Conservation (phyloP, 345 rosid species). For the Eucalyptus caleyi region DNA sequence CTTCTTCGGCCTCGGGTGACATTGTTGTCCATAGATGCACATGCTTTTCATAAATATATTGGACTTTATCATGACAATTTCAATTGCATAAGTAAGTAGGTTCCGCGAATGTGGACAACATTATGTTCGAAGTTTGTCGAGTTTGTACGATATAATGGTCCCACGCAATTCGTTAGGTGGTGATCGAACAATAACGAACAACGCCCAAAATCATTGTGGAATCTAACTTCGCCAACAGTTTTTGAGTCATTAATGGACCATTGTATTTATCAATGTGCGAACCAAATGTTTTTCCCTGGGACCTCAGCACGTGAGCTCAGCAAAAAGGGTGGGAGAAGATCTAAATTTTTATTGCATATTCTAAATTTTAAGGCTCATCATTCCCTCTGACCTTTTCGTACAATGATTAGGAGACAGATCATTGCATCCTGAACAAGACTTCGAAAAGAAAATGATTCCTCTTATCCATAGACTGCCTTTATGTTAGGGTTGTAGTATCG, state of each 20-base stretch:
- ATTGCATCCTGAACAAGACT: neutral
- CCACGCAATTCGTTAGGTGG: neutral
- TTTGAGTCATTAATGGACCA: neutral
- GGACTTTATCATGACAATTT: neutral
- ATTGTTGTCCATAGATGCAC: neutral
- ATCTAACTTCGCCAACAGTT: neutral
- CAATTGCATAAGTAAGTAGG: neutral
- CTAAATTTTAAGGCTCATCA: neutral
- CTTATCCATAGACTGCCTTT: neutral
- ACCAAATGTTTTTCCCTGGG: neutral
- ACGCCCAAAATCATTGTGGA: neutral
- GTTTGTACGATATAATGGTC: neutral
- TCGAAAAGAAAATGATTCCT: neutral
- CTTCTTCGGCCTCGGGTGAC: neutral
- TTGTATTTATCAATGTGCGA: neutral
- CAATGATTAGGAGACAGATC: neutral
- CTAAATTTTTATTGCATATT: neutral
- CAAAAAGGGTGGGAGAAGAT: neutral
- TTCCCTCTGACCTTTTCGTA: neutral
- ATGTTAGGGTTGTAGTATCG: neutral
- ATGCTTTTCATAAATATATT: neutral
- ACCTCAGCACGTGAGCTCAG: neutral
- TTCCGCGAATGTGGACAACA: neutral
- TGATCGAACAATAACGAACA: neutral
- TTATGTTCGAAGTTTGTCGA: neutral